Evolutionary conservation across 805 yeast genomes (phyloP).

Genomic region (Maudiozyma bulderi): DNA sequence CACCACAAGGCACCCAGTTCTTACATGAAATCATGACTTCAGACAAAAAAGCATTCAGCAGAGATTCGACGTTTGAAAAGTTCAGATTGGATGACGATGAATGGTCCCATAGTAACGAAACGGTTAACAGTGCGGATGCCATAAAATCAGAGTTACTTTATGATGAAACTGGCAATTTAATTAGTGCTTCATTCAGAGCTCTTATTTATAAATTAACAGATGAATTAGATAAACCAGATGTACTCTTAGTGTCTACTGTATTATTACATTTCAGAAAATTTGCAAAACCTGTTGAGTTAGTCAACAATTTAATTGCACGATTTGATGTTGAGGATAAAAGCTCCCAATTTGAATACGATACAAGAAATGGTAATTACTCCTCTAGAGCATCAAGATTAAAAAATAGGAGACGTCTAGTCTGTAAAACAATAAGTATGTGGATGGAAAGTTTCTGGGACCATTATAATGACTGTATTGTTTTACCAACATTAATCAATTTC

Average conservation of each 20-base stretch:
- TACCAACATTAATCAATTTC: constrained; percentile 67
- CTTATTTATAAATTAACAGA: constrained; percentile 57
- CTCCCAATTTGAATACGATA: constrained; percentile 25
- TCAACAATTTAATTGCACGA: constrained; percentile 57
- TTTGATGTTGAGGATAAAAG: constrained; percentile 43
- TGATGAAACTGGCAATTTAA: constrained; percentile 37
- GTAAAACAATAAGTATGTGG: constrained; percentile 71
- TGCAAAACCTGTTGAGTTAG: constrained; percentile 53
- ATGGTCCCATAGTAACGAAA: constrained; percentile 7
- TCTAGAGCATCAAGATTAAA: constrained; percentile 38
- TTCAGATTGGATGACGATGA: constrained; percentile 17
- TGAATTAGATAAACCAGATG: constrained; percentile 52
- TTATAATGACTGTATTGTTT: constrained; percentile 44
- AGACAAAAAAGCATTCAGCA: constrained; percentile 29
- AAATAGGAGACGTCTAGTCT: constrained; percentile 57
- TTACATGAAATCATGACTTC: constrained; percentile 13
- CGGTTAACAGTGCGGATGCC: constrained; percentile 16
- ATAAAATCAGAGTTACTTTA: constrained; percentile 34
- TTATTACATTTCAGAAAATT: constrained; percentile 69
- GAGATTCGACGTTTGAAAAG: constrained; percentile 32
- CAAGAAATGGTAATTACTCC: constrained; percentile 31
- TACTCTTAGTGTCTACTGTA: constrained; percentile 62
- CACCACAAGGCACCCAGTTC: constrained; percentile 3
- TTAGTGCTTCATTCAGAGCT: constrained; percentile 67
- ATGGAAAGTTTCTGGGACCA: constrained; percentile 83